Evolutionary conservation across 768 basidiomycete genomes (phyloP).

Genomic region (Russula griseocarnosa): DNA sequence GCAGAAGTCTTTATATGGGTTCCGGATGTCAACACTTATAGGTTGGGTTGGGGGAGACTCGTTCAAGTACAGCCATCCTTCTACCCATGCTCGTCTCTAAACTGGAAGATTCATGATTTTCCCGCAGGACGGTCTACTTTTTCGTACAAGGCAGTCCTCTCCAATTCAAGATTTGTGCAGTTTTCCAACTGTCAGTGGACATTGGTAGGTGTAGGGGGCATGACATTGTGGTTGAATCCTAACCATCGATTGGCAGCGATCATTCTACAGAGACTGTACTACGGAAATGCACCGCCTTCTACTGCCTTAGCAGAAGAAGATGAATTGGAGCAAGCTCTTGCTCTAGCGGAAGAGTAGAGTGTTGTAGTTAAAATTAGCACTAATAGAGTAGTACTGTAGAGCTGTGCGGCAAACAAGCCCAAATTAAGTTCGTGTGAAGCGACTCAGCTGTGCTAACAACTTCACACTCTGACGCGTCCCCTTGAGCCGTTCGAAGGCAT

Average conservation of each 20-base stretch:
- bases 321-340: conserved; percentile 71
- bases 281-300: conserved; percentile 65
- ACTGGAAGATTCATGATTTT: background rate
- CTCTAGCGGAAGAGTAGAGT: conserved; percentile 54
- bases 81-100: conserved; percentile 3
- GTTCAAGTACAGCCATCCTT: conserved; percentile 59
- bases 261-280: conserved; percentile 65
- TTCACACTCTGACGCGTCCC: conserved; percentile 20
- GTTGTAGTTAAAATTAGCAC: background rate
- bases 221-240: conserved; percentile 2
- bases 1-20: conserved; percentile 77
- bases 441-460: background rate
- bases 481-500: conserved; percentile 14
- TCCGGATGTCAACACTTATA: conserved; percentile 73
- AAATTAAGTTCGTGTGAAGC: conserved; percentile 17
- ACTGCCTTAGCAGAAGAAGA: conserved; percentile 50
- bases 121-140: conserved; percentile 68
- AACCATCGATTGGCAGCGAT: conserved; percentile 49
- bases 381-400: background rate
- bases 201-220: conserved; percentile 47
- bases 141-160: conserved; percentile 67
- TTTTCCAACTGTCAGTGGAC: conserved; percentile 81
- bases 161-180: conserved; percentile 78
- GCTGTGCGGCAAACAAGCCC: conserved; percentile 24
- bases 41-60: conserved; percentile 83